Conservation (phyloP, 164 flowering plant genomes). For the Magnolia officinalis region DNA sequence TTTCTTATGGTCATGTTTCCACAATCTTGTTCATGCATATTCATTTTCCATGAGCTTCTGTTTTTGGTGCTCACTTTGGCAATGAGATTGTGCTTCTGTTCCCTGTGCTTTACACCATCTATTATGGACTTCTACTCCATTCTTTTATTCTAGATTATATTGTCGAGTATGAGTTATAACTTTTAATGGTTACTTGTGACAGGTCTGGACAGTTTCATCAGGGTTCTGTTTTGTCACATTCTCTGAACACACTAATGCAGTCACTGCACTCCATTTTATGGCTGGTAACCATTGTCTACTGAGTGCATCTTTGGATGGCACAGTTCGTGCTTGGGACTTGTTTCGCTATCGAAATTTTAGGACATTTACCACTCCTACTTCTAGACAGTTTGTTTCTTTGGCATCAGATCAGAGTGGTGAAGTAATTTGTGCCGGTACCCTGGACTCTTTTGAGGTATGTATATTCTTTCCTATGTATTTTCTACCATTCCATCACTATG, state of each 20-base stretch:
- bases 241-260: slow-evolving; percentile 91
- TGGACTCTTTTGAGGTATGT: slow-evolving; percentile 90
- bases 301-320: slow-evolving; percentile 98
- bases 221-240: slow-evolving; percentile 93
- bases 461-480: background rate
- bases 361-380: slow-evolving; percentile 83
- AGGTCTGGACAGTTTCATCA: slow-evolving; percentile 96
- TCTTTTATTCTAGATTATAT: no score
- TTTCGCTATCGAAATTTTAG: slow-evolving; percentile 92
- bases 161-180: background rate
- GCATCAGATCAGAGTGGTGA: slow-evolving; percentile 97
- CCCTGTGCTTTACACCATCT: background rate
- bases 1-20: no score
- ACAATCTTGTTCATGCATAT: no score
- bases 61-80: background rate
- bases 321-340: slow-evolving; percentile 98
- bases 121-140: background rate
- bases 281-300: slow-evolving; percentile 70
- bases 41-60: no score
- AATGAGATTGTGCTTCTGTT: background rate
- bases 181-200: slow-evolving; percentile 15
- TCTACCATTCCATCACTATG: background rate
- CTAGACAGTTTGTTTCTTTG: slow-evolving; percentile 93
- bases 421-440: slow-evolving; percentile 96
- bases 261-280: slow-evolving; percentile 93